A percentile compares a stretch with the other conserved stretches of the same genome.
phyloP scores from a whole-genome alignment of 2,329 filamentous ascomycete species.

The Drechslerella dactyloides region DNA sequence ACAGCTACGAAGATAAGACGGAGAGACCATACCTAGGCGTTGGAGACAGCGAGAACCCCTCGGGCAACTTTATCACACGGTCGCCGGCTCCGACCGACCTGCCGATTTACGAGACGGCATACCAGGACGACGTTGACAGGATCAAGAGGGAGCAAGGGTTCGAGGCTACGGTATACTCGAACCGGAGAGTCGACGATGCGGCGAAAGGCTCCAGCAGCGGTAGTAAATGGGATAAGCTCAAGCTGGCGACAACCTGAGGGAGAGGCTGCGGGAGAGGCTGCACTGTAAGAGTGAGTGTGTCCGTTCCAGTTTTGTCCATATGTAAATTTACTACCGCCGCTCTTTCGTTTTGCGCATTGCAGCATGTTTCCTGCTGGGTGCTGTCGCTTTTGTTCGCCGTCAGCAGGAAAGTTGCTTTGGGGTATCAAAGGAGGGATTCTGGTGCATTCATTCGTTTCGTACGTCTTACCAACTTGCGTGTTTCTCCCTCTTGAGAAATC shows the following conservation, averaged over 20 bases:
- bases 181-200: conserved; percentile 40
- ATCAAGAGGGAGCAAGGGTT: conserved; percentile 66
- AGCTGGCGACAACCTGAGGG: conserved; percentile 9
- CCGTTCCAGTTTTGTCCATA: background rate
- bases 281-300: background rate
- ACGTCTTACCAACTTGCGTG: too few species aligned
- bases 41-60: conserved; percentile 57
- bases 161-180: conserved; percentile 65
- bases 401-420: background rate
- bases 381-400: background rate
- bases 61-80: conserved; percentile 71
- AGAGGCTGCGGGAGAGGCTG: background rate
- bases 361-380: background rate
- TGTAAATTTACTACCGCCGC: background rate
- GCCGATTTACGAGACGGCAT: conserved; percentile 87
- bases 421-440: background rate
- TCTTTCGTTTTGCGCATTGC: background rate
- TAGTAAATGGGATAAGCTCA: conserved; percentile 40
- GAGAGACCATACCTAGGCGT: conserved; percentile 55
- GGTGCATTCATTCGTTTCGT: background rate
- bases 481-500: background rate
- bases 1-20: conserved; percentile 52
- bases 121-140: conserved; percentile 78
- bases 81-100: conserved; percentile 84
- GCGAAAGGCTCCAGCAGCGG: conserved; percentile 5